Evolutionary conservation across 169 alveolate species (phyloP), one percentile per base, ranked within the genome.

Genomic region (Cryptosporidium bovis): DNA sequence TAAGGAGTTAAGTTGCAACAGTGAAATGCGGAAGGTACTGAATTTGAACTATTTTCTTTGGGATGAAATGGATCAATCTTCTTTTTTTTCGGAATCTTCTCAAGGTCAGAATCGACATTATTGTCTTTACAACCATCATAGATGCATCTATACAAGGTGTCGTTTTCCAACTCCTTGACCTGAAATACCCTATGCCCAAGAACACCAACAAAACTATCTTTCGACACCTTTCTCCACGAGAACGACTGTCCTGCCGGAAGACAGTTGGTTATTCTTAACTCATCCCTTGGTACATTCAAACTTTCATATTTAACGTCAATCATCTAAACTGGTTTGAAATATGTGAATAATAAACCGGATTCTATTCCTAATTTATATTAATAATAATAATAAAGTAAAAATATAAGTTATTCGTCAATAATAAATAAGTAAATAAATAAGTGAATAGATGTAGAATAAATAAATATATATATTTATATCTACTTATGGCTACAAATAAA

Each of bases 101-200:
- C 83, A 53, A 69, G 16, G 8, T 77, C 56, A 8, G 58, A 44
- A 40, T 77, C 15, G n/a, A 12, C 64, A 34, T 8, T 46, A 18
- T 31, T 8, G 15, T 36, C 24, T 12, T 0, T 58, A 46, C 87
- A 77, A 3, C 77, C 87, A 62, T 44, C 64, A 16, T 77, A 36
- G 24, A 77, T 51, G 46, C 87, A 77, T 29, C 87, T 77, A 62
- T 31, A 77, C 8, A 77, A 53, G 24, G 71, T 62, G 40, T 77
- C 87, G 20, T 77, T 60, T n/a, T 40, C 64, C 10, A 77, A 66
- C 6, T 77, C 87, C 48, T 77, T 77, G 1, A 77, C 62, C 31
- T 77, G 77, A 48, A 77, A 77, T 12, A 77, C 64, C 27, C 87
- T 77, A 60, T 77, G 87, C 10, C 87, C 87, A 46, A 77, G 71